phyloP scores from a whole-genome alignment of 2,329 filamentous ascomycete genomes.

The Aspergillus felis region DNA sequence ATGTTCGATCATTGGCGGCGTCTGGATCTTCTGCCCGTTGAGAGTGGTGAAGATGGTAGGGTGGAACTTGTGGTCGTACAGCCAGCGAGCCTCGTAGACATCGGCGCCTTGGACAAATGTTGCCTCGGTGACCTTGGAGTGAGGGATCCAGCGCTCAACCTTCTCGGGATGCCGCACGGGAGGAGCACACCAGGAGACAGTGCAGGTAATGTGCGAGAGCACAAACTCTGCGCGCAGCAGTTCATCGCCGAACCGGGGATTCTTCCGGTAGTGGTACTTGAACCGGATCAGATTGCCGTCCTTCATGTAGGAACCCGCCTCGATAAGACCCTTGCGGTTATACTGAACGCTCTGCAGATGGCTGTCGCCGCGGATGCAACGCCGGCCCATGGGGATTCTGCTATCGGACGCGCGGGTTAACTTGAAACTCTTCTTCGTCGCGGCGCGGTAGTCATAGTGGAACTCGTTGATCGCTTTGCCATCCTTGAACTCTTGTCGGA shows the following conservation, averaged over 20 bases:
- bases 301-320: conserved; percentile 52
- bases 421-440: conserved; percentile 23
- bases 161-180: conserved; percentile 49
- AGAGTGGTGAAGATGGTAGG: conserved; percentile 46
- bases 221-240: conserved; percentile 54
- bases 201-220: conserved; percentile 51
- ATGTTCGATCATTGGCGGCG: conserved; percentile 53
- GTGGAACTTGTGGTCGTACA: conserved; percentile 49
- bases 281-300: conserved; percentile 52
- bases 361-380: conserved; percentile 45
- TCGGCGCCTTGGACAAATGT: conserved; percentile 52
- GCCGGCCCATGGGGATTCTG: conserved; percentile 45
- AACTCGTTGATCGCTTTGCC: conserved; percentile 45
- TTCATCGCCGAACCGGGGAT: conserved; percentile 52
- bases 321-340: conserved; percentile 51
- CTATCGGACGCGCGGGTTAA: conserved; percentile 20
- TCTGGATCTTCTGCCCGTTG: conserved; percentile 49
- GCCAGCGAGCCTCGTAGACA: conserved; percentile 50
- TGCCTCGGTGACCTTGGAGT: conserved; percentile 52
- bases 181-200: conserved; percentile 53
- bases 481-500: conserved; percentile 45
- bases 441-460: conserved; percentile 44
- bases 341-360: conserved; percentile 49
- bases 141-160: conserved; percentile 53
- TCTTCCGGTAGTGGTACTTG: conserved; percentile 54